Percentiles rank a stretch among this genome's conserved stretches.
Evolutionary conservation across 2,329 filamentous ascomycete species (phyloP).

Genomic region (Colletotrichum costaricense): DNA sequence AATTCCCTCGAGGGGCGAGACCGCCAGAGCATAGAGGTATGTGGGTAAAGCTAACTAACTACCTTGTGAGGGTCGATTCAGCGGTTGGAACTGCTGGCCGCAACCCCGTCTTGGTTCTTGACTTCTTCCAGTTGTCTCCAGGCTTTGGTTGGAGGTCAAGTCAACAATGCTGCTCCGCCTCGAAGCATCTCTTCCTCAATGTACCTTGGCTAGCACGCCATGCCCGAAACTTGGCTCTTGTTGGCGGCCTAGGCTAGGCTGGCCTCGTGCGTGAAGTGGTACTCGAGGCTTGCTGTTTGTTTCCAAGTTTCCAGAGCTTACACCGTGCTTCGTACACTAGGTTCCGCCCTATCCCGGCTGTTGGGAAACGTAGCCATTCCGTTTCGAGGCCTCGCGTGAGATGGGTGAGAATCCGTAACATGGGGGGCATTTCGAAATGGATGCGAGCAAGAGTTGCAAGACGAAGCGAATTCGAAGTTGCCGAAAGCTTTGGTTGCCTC

Average conservation of each 20-base stretch:
- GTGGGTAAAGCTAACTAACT: background rate
- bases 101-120: conserved; percentile 9
- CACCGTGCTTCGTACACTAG: background rate
- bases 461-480: background rate
- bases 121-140: background rate
- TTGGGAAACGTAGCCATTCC: background rate
- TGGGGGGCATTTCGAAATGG: conserved; percentile 4
- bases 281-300: conserved; percentile 5
- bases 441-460: background rate
- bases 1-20: conserved; percentile 5
- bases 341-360: conserved; percentile 9
- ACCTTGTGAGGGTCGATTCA: background rate
- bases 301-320: background rate
- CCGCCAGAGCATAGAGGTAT: background rate
- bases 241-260: conserved; percentile 2
- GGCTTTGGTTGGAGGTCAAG: background rate
- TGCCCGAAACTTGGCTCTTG: conserved; percentile 18
- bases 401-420: background rate
- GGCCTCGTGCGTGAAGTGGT: conserved; percentile 8
- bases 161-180: background rate
- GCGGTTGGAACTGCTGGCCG: conserved; percentile 9
- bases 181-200: background rate
- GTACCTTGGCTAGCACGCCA: conserved; percentile 23
- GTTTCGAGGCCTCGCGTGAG: conserved; percentile 1
- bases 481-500: background rate